These are phyloP conservation scores for Trifolium fragiferum DNA, from an alignment of 306 rosid species.

Conservation along the genomic window DNA sequence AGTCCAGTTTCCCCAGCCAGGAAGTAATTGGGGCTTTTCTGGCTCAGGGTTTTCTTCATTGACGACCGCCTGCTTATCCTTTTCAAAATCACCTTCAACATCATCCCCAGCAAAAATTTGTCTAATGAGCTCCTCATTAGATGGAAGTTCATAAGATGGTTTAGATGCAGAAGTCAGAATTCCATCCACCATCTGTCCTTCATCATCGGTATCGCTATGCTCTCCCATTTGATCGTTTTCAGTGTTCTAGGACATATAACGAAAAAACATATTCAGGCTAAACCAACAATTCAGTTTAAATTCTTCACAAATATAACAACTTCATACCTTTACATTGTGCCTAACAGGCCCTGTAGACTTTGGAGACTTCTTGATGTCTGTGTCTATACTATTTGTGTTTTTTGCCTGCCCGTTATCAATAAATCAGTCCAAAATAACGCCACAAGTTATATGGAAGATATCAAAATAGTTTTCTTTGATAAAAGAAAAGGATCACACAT, in stretches of 20 bases:
- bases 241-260: conserved; percentile 51
- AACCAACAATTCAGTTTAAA: conserved; percentile 14
- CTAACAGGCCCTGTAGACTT: conserved; percentile 40
- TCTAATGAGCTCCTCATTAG: conserved; percentile 84
- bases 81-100: conserved; percentile 88
- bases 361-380: conserved; percentile 47
- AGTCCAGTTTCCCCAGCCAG: conserved; percentile 99
- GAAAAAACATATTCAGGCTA: conserved; percentile 7
- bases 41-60: conserved; percentile 89
- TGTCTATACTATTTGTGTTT: conserved; percentile 47
- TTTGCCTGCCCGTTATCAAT: conserved; percentile 59
- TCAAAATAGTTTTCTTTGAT: background rate
- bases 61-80: conserved; percentile 68
- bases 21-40: conserved; percentile 79
- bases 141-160: conserved; percentile 76
- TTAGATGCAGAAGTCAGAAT: conserved; percentile 63
- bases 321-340: conserved; percentile 56
- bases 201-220: conserved; percentile 73
- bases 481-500: conserved; percentile 3
- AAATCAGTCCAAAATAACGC: conserved; percentile 13
- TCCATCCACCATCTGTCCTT: conserved; percentile 84
- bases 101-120: conserved; percentile 91
- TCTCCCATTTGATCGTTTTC: conserved; percentile 54
- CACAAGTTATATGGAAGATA: conserved; percentile 4
- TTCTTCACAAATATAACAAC: conserved; percentile 22